A percentile compares a stretch with the other conserved stretches of the same genome.
These are phyloP conservation scores for Somion occarium DNA, from an alignment of 1,284 basidiomycete species.

Conservation along the genomic window DNA sequence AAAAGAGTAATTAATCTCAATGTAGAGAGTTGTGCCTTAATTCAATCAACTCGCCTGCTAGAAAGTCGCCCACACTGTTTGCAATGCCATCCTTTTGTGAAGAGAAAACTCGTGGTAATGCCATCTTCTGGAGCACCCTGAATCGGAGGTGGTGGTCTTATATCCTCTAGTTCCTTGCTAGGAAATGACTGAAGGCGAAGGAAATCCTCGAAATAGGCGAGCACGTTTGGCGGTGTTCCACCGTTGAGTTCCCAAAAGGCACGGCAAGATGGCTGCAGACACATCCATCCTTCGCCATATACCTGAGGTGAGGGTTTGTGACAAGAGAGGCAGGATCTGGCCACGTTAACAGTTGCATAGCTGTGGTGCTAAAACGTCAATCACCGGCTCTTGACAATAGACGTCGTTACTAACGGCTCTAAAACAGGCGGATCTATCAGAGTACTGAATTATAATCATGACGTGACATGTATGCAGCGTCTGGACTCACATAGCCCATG, in stretches of 20 bases:
- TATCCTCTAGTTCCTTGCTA: slow-evolving; percentile 19
- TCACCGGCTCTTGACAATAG: too few relatives aligned
- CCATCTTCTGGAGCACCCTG: slow-evolving; percentile 24
- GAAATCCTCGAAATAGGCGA: slow-evolving; percentile 47
- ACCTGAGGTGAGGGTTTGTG: slow-evolving; percentile 40
- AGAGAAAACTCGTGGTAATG: slow-evolving; percentile 46
- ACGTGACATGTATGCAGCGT: too few relatives aligned
- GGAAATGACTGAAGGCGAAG: slow-evolving; percentile 29
- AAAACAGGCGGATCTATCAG: too few relatives aligned
- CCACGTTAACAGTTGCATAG: too few relatives aligned
- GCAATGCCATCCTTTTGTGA: slow-evolving; percentile 70
- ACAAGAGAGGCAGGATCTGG: slow-evolving; percentile 12
- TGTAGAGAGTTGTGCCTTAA: not conserved
- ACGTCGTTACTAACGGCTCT: too few relatives aligned
- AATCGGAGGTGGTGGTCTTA: slow-evolving; percentile 32
- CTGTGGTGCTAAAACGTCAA: too few relatives aligned
- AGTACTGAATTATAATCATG: too few relatives aligned
- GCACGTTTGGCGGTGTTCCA: slow-evolving; percentile 26
- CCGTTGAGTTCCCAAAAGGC: slow-evolving; percentile 45
- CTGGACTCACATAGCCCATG: too few relatives aligned
- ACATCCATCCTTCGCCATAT: slow-evolving; percentile 55
- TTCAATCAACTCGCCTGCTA: slow-evolving; percentile 55
- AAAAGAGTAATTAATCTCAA: slow-evolving; percentile 8
- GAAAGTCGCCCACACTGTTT: slow-evolving; percentile 62
- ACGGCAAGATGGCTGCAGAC: slow-evolving; percentile 50